These are phyloP conservation scores for Oenanthe sinensis DNA, from an alignment of 129 eudicot species.

Conservation along the genomic window DNA sequence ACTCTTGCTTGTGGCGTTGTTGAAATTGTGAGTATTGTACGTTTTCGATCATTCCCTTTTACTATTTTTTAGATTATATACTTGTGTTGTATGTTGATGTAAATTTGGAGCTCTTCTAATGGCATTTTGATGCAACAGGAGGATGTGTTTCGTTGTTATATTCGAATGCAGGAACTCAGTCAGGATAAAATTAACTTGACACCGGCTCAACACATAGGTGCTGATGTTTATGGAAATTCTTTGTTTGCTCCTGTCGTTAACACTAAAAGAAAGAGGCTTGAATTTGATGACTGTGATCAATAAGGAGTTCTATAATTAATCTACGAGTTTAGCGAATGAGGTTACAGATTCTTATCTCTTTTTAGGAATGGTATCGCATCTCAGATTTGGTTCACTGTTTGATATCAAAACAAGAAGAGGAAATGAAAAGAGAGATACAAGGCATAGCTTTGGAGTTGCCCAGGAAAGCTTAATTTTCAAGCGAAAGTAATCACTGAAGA, in stretches of 20 bases:
- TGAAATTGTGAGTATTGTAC: constrained; percentile 40
- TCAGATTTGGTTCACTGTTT: neutral
- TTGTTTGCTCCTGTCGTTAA: constrained; percentile 8
- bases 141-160: constrained; percentile 37
- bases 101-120: neutral
- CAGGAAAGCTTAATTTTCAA: neutral
- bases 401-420: neutral
- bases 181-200: constrained; percentile 13
- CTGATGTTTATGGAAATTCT: constrained; percentile 5
- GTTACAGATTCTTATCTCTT: neutral
- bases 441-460: constrained; percentile 13
- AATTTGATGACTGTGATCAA: constrained; percentile 27
- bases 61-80: neutral
- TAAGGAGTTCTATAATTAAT: neutral
- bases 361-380: neutral
- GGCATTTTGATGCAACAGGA: constrained; percentile 25
- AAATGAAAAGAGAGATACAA: constrained; percentile 1
- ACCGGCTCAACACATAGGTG: neutral
- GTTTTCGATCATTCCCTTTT: neutral
- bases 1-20: constrained; percentile 17
- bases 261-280: constrained; percentile 46
- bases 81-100: neutral
- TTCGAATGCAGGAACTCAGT: constrained; percentile 26
- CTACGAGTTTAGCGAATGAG: neutral
- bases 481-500: neutral